Percentiles rank a stretch among this genome's conserved stretches.
Conservation (phyloP, 2,329 filamentous ascomycete genomes). For the Sporothrix mexicana region DNA sequence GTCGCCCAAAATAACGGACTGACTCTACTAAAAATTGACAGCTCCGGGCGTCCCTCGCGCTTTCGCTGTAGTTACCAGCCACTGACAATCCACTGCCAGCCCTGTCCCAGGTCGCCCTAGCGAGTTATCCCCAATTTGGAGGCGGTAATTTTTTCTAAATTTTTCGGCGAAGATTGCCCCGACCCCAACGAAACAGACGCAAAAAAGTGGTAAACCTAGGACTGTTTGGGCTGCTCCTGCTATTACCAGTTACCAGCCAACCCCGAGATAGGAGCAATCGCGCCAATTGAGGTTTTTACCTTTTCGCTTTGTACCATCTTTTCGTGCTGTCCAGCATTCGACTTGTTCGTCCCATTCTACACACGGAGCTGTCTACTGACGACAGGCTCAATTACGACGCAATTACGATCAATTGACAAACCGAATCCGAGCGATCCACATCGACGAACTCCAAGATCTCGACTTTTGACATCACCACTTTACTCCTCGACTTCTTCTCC, state of each 20-base stretch:
- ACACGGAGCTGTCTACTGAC: too few relatives aligned
- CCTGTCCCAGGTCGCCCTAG: not conserved
- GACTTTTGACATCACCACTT: not conserved
- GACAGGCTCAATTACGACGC: too few relatives aligned
- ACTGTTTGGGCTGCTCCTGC: not conserved
- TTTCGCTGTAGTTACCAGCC: not conserved
- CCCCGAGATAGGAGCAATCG: constrained; percentile 30
- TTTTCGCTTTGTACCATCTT: not conserved
- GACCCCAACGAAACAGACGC: constrained; percentile 29
- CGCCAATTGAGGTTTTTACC: constrained; percentile 32
- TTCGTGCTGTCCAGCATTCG: not conserved
- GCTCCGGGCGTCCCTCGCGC: not conserved
- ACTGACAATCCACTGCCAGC: not conserved
- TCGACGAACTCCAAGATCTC: not conserved
- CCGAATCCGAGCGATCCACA: not conserved
- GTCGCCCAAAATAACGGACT: too few relatives aligned
- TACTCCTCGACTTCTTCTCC: not conserved
- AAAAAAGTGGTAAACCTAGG: not conserved
- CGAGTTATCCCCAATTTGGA: constrained; percentile 13
- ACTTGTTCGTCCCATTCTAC: too few relatives aligned
- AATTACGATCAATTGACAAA: not conserved
- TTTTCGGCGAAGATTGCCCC: constrained; percentile 36
- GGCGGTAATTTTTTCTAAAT: constrained; percentile 18
- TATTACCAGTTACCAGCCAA: constrained; percentile 18
- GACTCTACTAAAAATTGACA: constrained; percentile 2